A percentile compares a stretch with the other conserved stretches of the same genome.
phyloP scores from a whole-genome alignment of 768 basidiomycete genomes.

The Tricholoma furcatifolium region DNA sequence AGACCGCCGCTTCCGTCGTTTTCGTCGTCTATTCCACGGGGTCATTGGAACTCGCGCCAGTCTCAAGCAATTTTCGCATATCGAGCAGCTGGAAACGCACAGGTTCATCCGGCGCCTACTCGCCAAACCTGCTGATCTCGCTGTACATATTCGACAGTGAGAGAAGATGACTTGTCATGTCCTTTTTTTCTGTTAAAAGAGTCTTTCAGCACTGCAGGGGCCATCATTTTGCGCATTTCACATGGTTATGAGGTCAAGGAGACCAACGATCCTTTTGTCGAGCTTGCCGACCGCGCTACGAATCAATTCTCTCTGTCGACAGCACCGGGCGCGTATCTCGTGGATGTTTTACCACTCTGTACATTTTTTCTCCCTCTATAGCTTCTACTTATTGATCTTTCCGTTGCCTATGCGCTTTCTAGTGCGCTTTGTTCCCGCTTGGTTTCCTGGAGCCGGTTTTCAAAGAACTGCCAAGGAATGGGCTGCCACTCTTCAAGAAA shows the following conservation, averaged over 20 bases:
- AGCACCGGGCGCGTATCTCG: slow-evolving; percentile 49
- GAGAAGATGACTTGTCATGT: slow-evolving; percentile 15
- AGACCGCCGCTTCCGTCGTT: slow-evolving; percentile 54
- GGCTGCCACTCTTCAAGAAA: slow-evolving; percentile 49
- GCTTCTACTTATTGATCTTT: not conserved
- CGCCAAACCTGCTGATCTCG: slow-evolving; percentile 44
- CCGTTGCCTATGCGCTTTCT: not conserved
- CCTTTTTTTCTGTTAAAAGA: not conserved
- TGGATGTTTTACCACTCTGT: slow-evolving; percentile 52
- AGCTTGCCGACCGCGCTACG: slow-evolving; percentile 52
- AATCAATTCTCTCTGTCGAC: slow-evolving; percentile 54
- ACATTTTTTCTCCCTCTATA: slow-evolving; percentile 15
- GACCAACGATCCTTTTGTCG: slow-evolving; percentile 48
- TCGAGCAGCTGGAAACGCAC: slow-evolving; percentile 46
- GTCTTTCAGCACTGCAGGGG: slow-evolving; percentile 43
- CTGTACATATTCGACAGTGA: slow-evolving; percentile 47
- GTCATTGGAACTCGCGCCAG: slow-evolving; percentile 44
- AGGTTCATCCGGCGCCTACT: slow-evolving; percentile 48
- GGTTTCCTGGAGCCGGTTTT: slow-evolving; percentile 66
- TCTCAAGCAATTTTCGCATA: slow-evolving; percentile 41
- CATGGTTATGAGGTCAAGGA: slow-evolving; percentile 55
- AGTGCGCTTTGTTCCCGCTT: slow-evolving; percentile 61
- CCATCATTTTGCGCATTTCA: slow-evolving; percentile 50
- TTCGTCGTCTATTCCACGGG: slow-evolving; percentile 50
- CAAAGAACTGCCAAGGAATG: slow-evolving; percentile 51